These are phyloP conservation scores for Pouteria glomerata DNA, from an alignment of 148 eudicot genomes.

Conservation along the genomic window DNA sequence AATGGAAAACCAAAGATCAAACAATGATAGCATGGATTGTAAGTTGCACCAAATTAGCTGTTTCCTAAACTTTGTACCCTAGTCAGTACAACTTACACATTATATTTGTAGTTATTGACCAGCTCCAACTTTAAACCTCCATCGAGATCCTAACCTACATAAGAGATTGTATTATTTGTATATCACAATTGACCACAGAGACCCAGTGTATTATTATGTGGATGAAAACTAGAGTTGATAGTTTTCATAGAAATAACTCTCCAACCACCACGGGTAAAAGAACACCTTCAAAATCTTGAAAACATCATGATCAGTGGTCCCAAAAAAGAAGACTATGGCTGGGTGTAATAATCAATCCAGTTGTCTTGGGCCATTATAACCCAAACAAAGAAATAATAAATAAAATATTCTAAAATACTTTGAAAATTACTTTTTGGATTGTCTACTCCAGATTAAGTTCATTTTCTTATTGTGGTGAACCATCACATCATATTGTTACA, in stretches of 20 bases:
- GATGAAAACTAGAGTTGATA: neutral
- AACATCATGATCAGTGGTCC: neutral
- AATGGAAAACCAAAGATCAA: neutral
- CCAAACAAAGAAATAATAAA: neutral
- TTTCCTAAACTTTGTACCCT: neutral
- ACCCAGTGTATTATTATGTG: neutral
- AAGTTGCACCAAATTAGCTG: neutral
- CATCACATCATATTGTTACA: conserved; percentile 2
- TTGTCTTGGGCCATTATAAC: neutral
- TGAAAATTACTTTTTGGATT: neutral
- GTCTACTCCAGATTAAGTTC: neutral
- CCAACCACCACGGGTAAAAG: neutral
- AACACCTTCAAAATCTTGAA: neutral
- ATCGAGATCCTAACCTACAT: neutral
- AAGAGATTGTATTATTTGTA: neutral
- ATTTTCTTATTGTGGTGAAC: neutral
- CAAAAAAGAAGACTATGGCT: neutral
- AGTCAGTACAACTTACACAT: too few relatives aligned
- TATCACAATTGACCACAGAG: neutral
- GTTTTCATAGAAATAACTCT: neutral
- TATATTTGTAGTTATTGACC: neutral
- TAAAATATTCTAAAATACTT: neutral
- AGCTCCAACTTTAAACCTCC: neutral
- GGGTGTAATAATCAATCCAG: neutral
- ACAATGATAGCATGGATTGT: neutral